Evolutionary conservation across 768 basidiomycete species (phyloP), one percentile per base, ranked within the genome.

Genomic region (Amanita subjunquillea): DNA sequence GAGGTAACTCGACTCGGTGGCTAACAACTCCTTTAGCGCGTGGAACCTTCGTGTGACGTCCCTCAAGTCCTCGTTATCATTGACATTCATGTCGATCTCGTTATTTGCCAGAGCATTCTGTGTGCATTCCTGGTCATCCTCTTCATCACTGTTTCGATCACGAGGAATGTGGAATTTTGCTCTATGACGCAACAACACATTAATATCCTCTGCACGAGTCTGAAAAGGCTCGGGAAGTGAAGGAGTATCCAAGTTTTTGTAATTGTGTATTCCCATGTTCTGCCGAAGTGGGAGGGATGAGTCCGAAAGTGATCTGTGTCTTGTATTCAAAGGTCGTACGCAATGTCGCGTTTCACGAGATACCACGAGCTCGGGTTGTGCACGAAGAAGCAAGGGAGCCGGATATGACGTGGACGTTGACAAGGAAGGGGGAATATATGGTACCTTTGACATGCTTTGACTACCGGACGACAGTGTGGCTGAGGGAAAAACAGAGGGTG

Each of bases 1-100:
- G 7, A 92, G 74, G 64, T 97, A 98, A 6, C 81, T 80, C 17
- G 80, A 71, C 70, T 98, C 95, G 0, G 92, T 94, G 53, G 79
- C 73, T 23, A 97, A 74, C 38, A 98, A 71, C 67, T 97, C 95
- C 57, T 81, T 74, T 47, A 97, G 76, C 5, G 91, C 87, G 60
- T 96, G 85, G 56, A 77, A 84, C 51, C 71, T 75, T 46, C 80
- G 64, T 12, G 72, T 58, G 34, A 70, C 61, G 45, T 83, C 81
- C 58, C 75, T 79, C 38, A 54, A 55, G 56, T 63, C 70, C 12
- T 29, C 22, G 12, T 29, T 30, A 17, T 40, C 34, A 20, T 9
- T 4, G 25, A 3, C 4, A 17, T 29, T 13, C 23, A 4, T 13
- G 10, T 38, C 20, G 22, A 13, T 29, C 13, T 39, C 15, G 23